Evolutionary conservation across 2,329 filamentous ascomycete genomes (phyloP), one percentile per base, ranked within the genome.

Genomic region (Blumeria hordei): DNA sequence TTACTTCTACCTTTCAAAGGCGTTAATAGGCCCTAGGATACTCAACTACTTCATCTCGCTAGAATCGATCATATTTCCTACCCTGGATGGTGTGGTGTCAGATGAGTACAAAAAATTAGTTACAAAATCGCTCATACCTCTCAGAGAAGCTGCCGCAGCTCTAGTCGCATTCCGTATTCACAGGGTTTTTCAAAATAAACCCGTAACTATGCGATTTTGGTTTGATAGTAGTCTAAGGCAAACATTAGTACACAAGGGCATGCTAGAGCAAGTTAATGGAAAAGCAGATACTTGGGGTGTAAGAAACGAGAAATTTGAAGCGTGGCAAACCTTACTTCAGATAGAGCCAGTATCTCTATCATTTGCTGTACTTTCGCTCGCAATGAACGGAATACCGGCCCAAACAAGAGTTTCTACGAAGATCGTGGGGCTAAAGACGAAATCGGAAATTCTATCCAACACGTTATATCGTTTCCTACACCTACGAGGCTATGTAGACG

Each of bases 381-480:
- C 78, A 59, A 80, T 87, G 60, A 65, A 74, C 2, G 75, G 81
- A 0, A 90, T 93, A 63, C 77, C 77, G 2, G 72, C 79, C 55
- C 78, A 78, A 61, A 52, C 55, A 34, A 56, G 28, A 35, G 47
- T 58, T 14, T 41, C 32, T 36, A 55, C 57, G 1, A 60, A 60
- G 43, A 54, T 58, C 12, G 51, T 71, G 62, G 64, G 68, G 12
- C 59, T 69, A 7, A 77, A 74, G 57, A 77, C 81, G n/a, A 77
- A 82, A 59, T 74, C 83, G 14, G 84, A 92, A 62, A 71, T 87
- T 55, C 68, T 74, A 7, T 77, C 77, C 16, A 85, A 94, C 62
- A 78, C 82, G 6, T 75, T 90, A 57, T 95, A 87, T 83, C 79
- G 88, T 55, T 92, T 95, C 68, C 74, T 98, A 21, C 86, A 94